Evolutionary conservation across 345 rosid genomes (phyloP).

Genomic region (Citropsis articulata): DNA sequence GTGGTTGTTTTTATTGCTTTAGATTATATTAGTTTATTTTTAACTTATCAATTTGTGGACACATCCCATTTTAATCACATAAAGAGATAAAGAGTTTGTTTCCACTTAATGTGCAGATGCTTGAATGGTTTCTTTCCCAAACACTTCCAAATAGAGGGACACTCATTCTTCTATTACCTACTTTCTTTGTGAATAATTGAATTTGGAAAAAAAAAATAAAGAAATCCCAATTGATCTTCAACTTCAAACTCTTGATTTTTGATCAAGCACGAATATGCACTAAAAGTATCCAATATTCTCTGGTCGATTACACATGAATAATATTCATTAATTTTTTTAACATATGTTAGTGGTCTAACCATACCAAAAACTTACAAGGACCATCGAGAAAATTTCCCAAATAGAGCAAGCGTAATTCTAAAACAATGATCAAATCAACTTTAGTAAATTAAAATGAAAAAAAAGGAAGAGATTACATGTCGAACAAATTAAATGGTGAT

Average conservation of each 20-base stretch:
- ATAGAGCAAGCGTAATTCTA: background rate
- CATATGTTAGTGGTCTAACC: background rate
- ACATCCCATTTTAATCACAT: no score
- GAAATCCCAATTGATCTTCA: background rate
- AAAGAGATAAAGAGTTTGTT: no score
- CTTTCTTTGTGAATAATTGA: background rate
- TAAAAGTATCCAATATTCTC: no score
- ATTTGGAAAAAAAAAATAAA: background rate
- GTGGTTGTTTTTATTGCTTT: no score
- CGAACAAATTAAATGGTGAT: background rate
- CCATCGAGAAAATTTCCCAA: background rate
- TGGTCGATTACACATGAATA: no score
- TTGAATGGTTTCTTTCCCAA: no score
- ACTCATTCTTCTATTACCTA: background rate
- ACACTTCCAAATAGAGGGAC: no score
- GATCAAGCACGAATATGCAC: no score
- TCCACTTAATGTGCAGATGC: no score
- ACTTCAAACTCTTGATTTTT: background rate
- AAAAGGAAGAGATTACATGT: background rate
- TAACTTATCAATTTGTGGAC: no score
- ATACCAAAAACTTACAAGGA: background rate
- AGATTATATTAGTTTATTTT: no score
- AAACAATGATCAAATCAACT: conserved; percentile 3
- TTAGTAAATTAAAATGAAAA: background rate
- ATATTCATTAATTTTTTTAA: background rate